Percentiles rank a stretch among this genome's conserved stretches.
These are phyloP conservation scores for Cantharellus anzutake DNA, from an alignment of 768 basidiomycete genomes.

Conservation along the genomic window DNA sequence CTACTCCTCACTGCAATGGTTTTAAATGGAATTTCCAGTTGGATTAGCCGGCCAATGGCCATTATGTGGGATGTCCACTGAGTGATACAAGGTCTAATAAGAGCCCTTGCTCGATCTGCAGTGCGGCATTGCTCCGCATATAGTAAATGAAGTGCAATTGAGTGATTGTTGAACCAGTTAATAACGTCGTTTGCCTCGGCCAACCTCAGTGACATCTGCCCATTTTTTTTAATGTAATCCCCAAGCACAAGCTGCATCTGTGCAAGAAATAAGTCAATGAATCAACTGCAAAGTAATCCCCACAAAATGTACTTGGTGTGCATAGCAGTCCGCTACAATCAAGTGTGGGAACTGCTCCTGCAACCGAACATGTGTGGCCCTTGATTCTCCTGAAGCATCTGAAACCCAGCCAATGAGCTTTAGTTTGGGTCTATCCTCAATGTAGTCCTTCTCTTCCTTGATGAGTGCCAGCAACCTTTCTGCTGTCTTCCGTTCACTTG, in stretches of 20 bases:
- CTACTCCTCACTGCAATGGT: background rate
- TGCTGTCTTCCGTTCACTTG: background rate
- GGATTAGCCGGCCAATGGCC: background rate
- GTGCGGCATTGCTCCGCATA: background rate
- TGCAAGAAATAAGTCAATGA: too few relatives aligned
- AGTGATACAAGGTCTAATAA: background rate
- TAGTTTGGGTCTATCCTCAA: background rate
- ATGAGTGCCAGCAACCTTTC: background rate
- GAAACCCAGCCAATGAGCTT: background rate
- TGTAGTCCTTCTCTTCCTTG: background rate
- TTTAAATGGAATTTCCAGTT: background rate
- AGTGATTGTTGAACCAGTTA: constrained; percentile 1
- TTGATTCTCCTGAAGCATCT: background rate
- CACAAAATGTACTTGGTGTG: background rate
- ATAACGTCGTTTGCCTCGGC: background rate
- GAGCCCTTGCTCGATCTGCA: background rate
- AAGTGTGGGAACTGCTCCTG: background rate
- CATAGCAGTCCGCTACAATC: background rate
- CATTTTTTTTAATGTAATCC: background rate
- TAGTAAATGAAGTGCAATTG: background rate
- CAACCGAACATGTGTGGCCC: background rate
- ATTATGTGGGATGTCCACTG: background rate
- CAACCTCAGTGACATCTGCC: background rate
- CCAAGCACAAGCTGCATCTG: background rate
- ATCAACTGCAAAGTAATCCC: background rate